Percentiles rank a stretch among this genome's conserved stretches.
phyloP scores from a whole-genome alignment of 2,329 filamentous ascomycete species.

The Cordyceps cicadae region DNA sequence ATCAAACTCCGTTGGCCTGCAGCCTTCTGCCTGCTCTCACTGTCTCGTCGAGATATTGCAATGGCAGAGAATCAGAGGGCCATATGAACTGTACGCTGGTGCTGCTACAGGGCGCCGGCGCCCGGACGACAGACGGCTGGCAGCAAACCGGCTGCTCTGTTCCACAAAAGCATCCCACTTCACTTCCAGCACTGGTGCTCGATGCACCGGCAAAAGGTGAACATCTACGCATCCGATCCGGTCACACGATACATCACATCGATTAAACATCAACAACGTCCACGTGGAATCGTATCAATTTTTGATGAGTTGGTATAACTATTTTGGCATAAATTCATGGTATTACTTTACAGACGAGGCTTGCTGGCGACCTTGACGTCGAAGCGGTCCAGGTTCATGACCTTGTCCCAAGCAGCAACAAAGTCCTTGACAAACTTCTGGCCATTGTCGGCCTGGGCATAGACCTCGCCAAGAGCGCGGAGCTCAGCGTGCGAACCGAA shows the following conservation, averaged over 20 bases:
- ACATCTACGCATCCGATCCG: background rate
- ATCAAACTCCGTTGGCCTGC: too few species aligned
- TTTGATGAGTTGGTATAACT: background rate
- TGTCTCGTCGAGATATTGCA: too few species aligned
- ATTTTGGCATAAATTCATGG: conserved; percentile 2
- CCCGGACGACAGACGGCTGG: too few species aligned
- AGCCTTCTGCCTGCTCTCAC: too few species aligned
- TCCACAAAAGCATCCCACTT: background rate
- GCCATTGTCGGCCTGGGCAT: conserved; percentile 50
- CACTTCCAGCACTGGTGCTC: background rate
- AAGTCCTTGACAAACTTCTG: conserved; percentile 66
- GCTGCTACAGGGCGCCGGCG: too few species aligned
- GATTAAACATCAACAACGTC: background rate
- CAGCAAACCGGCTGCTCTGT: too few species aligned
- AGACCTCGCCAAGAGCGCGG: conserved; percentile 62
- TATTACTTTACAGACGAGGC: conserved; percentile 6
- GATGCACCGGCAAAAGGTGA: background rate
- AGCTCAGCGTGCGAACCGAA: conserved; percentile 69
- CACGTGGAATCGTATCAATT: background rate
- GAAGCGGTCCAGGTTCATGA: conserved; percentile 65
- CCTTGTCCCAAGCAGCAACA: conserved; percentile 62
- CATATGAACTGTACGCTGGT: too few species aligned
- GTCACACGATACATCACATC: background rate
- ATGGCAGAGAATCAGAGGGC: too few species aligned
- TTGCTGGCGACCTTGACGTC: conserved; percentile 29